A percentile compares a stretch with the other conserved stretches of the same genome.
Evolutionary conservation across 2,329 filamentous ascomycete genomes (phyloP).

Genomic region (Claviceps humidiphila): DNA sequence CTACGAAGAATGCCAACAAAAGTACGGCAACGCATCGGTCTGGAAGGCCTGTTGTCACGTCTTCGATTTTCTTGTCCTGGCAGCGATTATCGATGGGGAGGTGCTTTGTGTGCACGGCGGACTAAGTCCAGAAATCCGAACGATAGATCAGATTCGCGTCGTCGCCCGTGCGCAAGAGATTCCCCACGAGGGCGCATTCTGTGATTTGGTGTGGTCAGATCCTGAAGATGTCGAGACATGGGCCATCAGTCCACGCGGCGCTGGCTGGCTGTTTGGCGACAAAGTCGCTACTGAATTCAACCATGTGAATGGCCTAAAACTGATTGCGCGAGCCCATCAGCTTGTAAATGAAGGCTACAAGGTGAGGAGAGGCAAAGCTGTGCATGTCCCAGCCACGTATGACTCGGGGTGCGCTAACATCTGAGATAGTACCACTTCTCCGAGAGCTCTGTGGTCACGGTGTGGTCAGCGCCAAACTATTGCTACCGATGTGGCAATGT

Average conservation of each 20-base stretch:
- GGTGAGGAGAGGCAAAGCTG: slow-evolving; percentile 29
- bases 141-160: slow-evolving; percentile 97
- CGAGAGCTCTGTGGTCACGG: slow-evolving; percentile 90
- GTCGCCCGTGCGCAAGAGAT: slow-evolving; percentile 97
- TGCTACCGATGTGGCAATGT: slow-evolving; percentile 94
- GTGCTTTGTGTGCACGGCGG: slow-evolving; percentile 97
- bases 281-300: slow-evolving; percentile 97
- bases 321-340: slow-evolving; percentile 95
- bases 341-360: slow-evolving; percentile 98
- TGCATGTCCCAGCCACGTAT: not conserved
- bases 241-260: slow-evolving; percentile 82
- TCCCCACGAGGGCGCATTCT: slow-evolving; percentile 96
- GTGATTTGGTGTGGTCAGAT: slow-evolving; percentile 95
- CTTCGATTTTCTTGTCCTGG: slow-evolving; percentile 93
- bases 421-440: slow-evolving; percentile 70
- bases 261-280: slow-evolving; percentile 95
- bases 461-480: slow-evolving; percentile 96
- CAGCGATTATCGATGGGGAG: slow-evolving; percentile 94
- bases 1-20: slow-evolving; percentile 95
- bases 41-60: slow-evolving; percentile 99
- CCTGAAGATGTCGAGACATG: slow-evolving; percentile 96
- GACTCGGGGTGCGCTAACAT: not conserved
- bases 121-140: slow-evolving; percentile 80
- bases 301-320: slow-evolving; percentile 88
- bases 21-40: slow-evolving; percentile 98